Percentiles rank a stretch among this genome's conserved stretches.
These are phyloP conservation scores for Platismatia glauca DNA, from an alignment of 495 filamentous ascomycete genomes.

Conservation along the genomic window DNA sequence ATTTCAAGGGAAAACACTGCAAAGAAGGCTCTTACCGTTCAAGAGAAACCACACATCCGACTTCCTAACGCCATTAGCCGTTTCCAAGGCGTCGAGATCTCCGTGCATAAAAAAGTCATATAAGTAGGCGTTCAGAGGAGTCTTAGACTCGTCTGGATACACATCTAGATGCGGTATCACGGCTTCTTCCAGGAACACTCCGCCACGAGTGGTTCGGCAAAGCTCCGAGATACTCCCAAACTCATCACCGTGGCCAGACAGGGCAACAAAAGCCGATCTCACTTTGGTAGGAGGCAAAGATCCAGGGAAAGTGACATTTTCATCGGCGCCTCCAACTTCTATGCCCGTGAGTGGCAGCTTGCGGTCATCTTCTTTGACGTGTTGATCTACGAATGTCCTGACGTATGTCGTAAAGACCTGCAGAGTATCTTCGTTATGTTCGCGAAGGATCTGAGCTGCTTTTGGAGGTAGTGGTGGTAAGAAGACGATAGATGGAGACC, in stretches of 20 bases:
- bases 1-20: too few relatives aligned
- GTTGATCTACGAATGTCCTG: constrained; percentile 54
- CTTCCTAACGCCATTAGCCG: constrained; percentile 49
- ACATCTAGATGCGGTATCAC: constrained; percentile 58
- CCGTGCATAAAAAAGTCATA: constrained; percentile 71
- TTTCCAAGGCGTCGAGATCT: constrained; percentile 43
- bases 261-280: constrained; percentile 58
- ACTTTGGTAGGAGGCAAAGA: constrained; percentile 28
- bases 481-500: constrained; percentile 49
- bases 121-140: constrained; percentile 60
- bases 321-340: constrained; percentile 31
- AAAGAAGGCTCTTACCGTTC: constrained; percentile 28
- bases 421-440: constrained; percentile 56
- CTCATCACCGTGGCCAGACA: constrained; percentile 56
- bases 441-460: constrained; percentile 44
- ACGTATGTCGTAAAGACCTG: constrained; percentile 59
- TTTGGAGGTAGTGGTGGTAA: constrained; percentile 52
- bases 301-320: constrained; percentile 9
- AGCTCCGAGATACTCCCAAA: constrained; percentile 56
- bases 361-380: constrained; percentile 43
- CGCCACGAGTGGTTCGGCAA: constrained; percentile 49
- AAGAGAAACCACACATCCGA: constrained; percentile 60
- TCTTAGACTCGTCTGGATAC: constrained; percentile 40
- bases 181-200: constrained; percentile 62
- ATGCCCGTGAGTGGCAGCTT: constrained; percentile 50